A percentile compares a stretch with the other conserved stretches of the same genome.
Evolutionary conservation across 192 early-diverging fungal species (phyloP).

Genomic region (Coemansia sp.): DNA sequence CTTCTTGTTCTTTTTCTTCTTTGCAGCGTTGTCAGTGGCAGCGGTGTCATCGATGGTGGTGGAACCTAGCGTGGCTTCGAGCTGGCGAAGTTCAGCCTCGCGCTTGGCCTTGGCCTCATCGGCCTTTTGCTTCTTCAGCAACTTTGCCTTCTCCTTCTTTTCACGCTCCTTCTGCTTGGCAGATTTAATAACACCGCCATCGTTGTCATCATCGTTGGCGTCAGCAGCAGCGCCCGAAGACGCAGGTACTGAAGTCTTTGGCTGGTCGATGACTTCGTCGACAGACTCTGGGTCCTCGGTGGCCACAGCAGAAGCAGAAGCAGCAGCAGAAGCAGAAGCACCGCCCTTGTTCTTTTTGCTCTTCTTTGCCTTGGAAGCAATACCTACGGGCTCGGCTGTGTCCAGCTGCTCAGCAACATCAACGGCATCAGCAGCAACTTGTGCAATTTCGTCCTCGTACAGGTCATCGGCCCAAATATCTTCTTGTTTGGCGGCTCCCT

Average conservation of each 20-base stretch:
- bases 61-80: conserved; percentile 23
- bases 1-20: conserved; percentile 60
- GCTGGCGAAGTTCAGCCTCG: conserved; percentile 37
- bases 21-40: conserved; percentile 14
- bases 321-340: conserved; percentile 27
- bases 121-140: conserved; percentile 46
- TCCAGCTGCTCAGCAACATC: conserved; percentile 9
- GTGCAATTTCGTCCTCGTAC: conserved; percentile 10
- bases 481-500: conserved; percentile 16
- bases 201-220: conserved; percentile 47
- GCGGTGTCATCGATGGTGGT: conserved; percentile 28
- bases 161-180: conserved; percentile 59
- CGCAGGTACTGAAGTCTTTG: conserved; percentile 18
- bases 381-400: conserved; percentile 5
- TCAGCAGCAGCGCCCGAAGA: conserved; percentile 14
- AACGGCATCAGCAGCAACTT: conserved; percentile 8
- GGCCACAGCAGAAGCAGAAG: conserved; percentile 5
- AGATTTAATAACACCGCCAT: conserved; percentile 54
- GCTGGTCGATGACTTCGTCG: conserved; percentile 38
- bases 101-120: conserved; percentile 49
- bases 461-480: conserved; percentile 45
- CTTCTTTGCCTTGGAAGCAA: conserved; percentile 12
- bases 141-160: conserved; percentile 53
- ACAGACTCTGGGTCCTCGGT: conserved; percentile 16
- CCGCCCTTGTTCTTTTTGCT: conserved; percentile 31